Percentiles rank a stretch among this genome's conserved stretches.
phyloP scores from a whole-genome alignment of 805 yeast species.

The Spathaspora girioi region DNA sequence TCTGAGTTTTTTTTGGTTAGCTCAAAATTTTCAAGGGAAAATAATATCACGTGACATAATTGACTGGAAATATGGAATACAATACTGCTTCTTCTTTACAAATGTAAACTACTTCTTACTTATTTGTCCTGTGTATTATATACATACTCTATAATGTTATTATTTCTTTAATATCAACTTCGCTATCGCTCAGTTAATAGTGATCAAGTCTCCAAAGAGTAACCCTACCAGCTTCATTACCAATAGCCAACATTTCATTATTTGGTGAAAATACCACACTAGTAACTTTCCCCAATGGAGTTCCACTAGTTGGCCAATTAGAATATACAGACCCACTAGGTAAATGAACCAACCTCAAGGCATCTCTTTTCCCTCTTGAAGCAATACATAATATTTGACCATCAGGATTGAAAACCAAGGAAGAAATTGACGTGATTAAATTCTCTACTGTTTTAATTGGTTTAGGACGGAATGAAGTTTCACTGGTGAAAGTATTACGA shows the following conservation, averaged over 20 bases:
- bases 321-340: conserved; percentile 83
- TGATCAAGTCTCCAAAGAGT: conserved; percentile 88
- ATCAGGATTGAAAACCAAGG: conserved; percentile 72
- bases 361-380: conserved; percentile 80
- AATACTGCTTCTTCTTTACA: too few relatives aligned
- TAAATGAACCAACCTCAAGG: conserved; percentile 79
- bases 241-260: conserved; percentile 80
- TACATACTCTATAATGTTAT: not conserved
- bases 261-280: conserved; percentile 73
- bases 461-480: conserved; percentile 19
- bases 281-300: conserved; percentile 95
- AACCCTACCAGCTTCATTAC: conserved; percentile 86
- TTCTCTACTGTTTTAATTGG: conserved; percentile 72
- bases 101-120: too few relatives aligned
- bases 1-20: not conserved
- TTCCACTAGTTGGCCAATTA: conserved; percentile 97
- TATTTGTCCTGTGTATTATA: too few relatives aligned
- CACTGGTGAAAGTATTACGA: conserved; percentile 25
- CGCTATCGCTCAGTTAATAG: conserved; percentile 41
- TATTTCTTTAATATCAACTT: too few relatives aligned
- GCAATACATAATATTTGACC: conserved; percentile 88
- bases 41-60: not conserved
- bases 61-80: not conserved
- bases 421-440: conserved; percentile 74
- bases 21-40: not conserved